Conservation (phyloP, 73 alveolate genomes). For the Paramecium pentaurelia region DNA sequence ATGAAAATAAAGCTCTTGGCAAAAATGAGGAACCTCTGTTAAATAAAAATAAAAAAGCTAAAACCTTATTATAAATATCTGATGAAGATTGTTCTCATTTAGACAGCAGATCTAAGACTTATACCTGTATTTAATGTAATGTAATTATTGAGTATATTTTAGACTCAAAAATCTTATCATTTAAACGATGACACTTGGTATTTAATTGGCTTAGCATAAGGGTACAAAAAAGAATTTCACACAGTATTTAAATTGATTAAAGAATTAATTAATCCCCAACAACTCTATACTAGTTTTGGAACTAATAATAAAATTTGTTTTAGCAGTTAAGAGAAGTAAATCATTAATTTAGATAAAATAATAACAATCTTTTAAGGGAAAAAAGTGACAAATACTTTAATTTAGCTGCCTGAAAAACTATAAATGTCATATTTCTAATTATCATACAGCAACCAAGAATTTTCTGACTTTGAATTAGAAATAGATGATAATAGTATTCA, state of each 20-base stretch:
- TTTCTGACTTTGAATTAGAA: not conserved
- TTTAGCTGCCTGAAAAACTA: not conserved
- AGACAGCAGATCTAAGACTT: not conserved
- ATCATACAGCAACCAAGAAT: not conserved
- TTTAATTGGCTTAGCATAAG: slow-evolving; percentile 35
- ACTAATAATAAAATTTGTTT: not conserved
- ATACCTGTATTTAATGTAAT: slow-evolving; percentile 8
- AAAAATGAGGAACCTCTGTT: slow-evolving; percentile 22
- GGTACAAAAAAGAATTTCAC: slow-evolving; percentile 38
- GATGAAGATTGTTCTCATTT: not conserved
- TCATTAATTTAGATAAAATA: not conserved
- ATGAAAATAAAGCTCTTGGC: slow-evolving; percentile 14
- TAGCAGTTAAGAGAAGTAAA: not conserved
- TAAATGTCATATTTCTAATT: slow-evolving; percentile 12
- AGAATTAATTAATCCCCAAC: not conserved
- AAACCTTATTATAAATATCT: not conserved
- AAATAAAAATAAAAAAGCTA: not conserved
- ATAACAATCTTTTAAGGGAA: not conserved
- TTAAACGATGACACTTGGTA: slow-evolving; percentile 38
- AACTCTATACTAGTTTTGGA: slow-evolving; percentile 23
- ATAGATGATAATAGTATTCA: not conserved
- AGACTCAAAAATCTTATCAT: not conserved
- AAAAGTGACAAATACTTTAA: not conserved
- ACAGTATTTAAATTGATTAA: not conserved
- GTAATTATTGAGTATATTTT: not conserved